Evolutionary conservation across 2,329 filamentous ascomycete species (phyloP).

Genomic region (Pseudopithomyces chartarum): DNA sequence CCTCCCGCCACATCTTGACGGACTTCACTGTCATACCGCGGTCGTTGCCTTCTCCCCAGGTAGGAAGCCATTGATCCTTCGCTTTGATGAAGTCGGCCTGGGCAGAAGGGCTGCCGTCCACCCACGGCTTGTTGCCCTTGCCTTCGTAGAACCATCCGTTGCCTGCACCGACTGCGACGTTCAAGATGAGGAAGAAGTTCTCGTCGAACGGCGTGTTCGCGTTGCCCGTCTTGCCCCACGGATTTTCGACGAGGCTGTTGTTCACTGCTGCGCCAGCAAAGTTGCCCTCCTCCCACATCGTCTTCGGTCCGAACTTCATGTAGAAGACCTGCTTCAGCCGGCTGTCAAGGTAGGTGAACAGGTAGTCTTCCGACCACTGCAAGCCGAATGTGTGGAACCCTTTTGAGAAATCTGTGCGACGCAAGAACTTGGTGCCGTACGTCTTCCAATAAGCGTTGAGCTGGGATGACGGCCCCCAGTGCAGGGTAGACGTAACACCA

Average conservation of each 20-base stretch:
- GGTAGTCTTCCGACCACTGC: conserved; percentile 78
- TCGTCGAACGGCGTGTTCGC: conserved; percentile 74
- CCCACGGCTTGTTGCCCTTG: conserved; percentile 75
- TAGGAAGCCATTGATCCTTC: conserved; percentile 64
- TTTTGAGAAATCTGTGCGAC: conserved; percentile 73
- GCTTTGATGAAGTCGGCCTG: conserved; percentile 45
- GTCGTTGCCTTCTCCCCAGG: conserved; percentile 67
- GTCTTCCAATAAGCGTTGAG: conserved; percentile 30
- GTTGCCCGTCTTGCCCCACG: conserved; percentile 66
- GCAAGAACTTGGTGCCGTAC: conserved; percentile 31
- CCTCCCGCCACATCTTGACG: conserved; percentile 60
- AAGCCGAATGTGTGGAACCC: conserved; percentile 74
- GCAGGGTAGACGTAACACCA: conserved; percentile 74
- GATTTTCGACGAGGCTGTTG: conserved; percentile 65
- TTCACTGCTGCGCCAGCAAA: conserved; percentile 68
- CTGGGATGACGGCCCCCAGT: conserved; percentile 65
- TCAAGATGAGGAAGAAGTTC: conserved; percentile 75
- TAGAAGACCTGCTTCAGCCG: conserved; percentile 79
- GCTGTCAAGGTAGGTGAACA: conserved; percentile 82
- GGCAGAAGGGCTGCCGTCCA: conserved; percentile 28
- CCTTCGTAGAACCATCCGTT: conserved; percentile 76
- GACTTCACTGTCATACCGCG: conserved; percentile 66
- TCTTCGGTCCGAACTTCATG: conserved; percentile 63
- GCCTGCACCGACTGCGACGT: conserved; percentile 75
- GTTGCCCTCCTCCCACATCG: conserved; percentile 69